These are phyloP conservation scores for Suhomyces maxii DNA, from an alignment of 1,139 yeast species.

Conservation along the genomic window DNA sequence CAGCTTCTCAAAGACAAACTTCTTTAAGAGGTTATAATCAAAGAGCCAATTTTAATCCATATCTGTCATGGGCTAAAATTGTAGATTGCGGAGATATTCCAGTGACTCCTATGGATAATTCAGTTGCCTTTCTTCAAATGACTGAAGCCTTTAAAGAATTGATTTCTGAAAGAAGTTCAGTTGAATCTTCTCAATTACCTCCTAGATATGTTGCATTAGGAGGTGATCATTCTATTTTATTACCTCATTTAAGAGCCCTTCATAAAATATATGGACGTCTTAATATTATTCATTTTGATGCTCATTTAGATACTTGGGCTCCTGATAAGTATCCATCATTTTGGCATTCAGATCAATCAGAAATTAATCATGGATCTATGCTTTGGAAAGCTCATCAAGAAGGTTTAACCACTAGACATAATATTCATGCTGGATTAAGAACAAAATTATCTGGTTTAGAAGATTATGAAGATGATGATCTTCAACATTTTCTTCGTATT, in stretches of 20 bases:
- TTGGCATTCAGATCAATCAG: conserved; percentile 67
- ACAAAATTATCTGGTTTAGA: conserved; percentile 63
- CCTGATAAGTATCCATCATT: conserved; percentile 66
- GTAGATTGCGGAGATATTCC: conserved; percentile 85
- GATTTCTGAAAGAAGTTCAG: conserved; percentile 32
- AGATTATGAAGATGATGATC: conserved; percentile 65
- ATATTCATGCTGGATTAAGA: conserved; percentile 72
- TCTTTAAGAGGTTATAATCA: conserved; percentile 66
- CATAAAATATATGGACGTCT: conserved; percentile 60
- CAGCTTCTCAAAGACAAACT: conserved; percentile 73
- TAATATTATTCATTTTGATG: conserved; percentile 74
- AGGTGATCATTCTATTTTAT: conserved; percentile 73
- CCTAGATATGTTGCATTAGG: conserved; percentile 72
- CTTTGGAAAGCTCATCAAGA: conserved; percentile 74
- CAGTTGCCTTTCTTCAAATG: conserved; percentile 71
- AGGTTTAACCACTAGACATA: conserved; percentile 56
- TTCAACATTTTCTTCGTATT: conserved; percentile 62
- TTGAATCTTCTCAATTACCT: conserved; percentile 23
- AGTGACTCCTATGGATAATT: conserved; percentile 74
- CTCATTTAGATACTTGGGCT: conserved; percentile 78
- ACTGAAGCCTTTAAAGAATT: conserved; percentile 64
- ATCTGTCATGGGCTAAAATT: conserved; percentile 63
- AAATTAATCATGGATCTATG: conserved; percentile 79
- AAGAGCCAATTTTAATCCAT: conserved; percentile 66
- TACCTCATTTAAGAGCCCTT: conserved; percentile 69